phyloP scores from a whole-genome alignment of 2,329 filamentous ascomycete genomes.

The Colletotrichum chrysophilum region DNA sequence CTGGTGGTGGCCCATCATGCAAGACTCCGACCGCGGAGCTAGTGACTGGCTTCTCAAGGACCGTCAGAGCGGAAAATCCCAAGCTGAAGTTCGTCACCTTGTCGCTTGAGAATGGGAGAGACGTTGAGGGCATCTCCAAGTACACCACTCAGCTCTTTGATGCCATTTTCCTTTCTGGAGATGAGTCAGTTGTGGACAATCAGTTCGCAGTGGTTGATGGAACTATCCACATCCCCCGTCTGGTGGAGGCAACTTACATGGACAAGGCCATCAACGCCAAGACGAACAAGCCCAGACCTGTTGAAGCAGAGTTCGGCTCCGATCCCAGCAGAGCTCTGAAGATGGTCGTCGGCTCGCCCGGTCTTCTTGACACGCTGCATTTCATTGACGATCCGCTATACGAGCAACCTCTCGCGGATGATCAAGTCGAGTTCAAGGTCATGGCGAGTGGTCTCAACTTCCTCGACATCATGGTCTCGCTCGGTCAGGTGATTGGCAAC shows the following conservation, averaged over 20 bases:
- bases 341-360: neutral
- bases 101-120: neutral
- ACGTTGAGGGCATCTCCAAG: neutral
- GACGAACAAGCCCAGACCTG: neutral
- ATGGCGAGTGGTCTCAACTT: slow-evolving; percentile 29
- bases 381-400: neutral
- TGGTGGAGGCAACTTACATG: neutral
- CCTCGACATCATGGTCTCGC: slow-evolving; percentile 27
- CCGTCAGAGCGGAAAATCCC: neutral
- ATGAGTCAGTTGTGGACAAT: neutral
- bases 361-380: neutral
- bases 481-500: slow-evolving; percentile 4
- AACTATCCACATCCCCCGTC: neutral
- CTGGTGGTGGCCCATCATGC: neutral
- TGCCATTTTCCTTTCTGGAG: neutral
- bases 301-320: neutral
- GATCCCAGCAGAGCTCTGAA: neutral
- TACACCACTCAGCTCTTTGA: neutral
- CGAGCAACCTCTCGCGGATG: neutral
- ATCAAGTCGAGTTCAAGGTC: slow-evolving; percentile 29
- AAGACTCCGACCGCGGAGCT: neutral
- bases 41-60: neutral
- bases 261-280: neutral
- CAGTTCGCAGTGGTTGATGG: neutral
- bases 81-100: neutral